These are phyloP conservation scores for Debaryomyces prosopidis DNA, from an alignment of 805 yeast genomes.

Conservation along the genomic window DNA sequence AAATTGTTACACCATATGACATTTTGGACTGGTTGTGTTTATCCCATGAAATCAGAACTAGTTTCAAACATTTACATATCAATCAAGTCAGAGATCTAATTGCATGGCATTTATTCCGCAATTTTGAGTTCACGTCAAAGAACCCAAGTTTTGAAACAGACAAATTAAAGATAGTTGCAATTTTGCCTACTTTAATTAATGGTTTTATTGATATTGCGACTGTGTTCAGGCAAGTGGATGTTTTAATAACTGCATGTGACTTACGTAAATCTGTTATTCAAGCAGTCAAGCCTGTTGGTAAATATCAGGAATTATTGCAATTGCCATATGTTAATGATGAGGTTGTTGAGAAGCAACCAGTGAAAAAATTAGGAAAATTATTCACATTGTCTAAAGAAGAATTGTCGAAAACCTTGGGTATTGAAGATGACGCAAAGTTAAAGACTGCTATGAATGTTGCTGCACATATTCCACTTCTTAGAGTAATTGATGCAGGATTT, in stretches of 20 bases:
- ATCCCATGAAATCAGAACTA: conserved; percentile 61
- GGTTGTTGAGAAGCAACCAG: conserved; percentile 41
- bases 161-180: conserved; percentile 58
- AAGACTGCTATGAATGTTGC: conserved; percentile 57
- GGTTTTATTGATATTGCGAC: conserved; percentile 83
- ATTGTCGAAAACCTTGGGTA: conserved; percentile 57
- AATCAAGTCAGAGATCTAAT: conserved; percentile 54
- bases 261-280: conserved; percentile 72
- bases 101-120: conserved; percentile 59
- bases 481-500: conserved; percentile 69
- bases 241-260: conserved; percentile 60
- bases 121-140: conserved; percentile 19
- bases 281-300: conserved; percentile 60
- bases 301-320: conserved; percentile 70
- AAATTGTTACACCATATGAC: conserved; percentile 55
- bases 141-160: conserved; percentile 28
- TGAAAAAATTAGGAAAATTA: conserved; percentile 69
- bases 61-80: conserved; percentile 41
- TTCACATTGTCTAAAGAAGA: conserved; percentile 59
- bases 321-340: conserved; percentile 68
- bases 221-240: conserved; percentile 70
- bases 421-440: conserved; percentile 46
- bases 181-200: conserved; percentile 62
- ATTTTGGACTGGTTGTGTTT: conserved; percentile 60
- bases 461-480: conserved; percentile 63